Evolutionary conservation across 2,329 filamentous ascomycete species (phyloP).

Genomic region (Fragosphaeria purpurea): DNA sequence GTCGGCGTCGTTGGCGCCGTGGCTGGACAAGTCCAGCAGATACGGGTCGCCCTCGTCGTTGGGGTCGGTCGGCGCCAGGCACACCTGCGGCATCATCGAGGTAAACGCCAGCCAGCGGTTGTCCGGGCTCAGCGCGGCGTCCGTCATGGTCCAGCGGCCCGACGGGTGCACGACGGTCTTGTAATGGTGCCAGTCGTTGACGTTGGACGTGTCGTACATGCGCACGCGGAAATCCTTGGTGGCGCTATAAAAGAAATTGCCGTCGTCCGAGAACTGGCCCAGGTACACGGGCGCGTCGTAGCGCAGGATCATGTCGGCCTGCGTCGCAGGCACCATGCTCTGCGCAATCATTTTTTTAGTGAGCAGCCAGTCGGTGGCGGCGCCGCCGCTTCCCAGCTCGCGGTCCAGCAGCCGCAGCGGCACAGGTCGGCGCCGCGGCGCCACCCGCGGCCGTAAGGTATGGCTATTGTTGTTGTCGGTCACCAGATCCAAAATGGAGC

Average conservation of each 20-base stretch:
- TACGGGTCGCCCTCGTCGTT: conserved; percentile 71
- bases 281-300: conserved; percentile 83
- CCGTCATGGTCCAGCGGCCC: conserved; percentile 92
- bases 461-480: background rate
- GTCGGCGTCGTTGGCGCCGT: conserved; percentile 22
- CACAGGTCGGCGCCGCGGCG: conserved; percentile 28
- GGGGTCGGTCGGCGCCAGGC: conserved; percentile 78
- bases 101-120: conserved; percentile 89
- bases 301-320: conserved; percentile 78
- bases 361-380: conserved; percentile 26
- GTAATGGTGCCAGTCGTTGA: conserved; percentile 92
- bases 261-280: conserved; percentile 92
- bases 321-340: conserved; percentile 66
- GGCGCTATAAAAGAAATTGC: conserved; percentile 92
- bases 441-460: conserved; percentile 19
- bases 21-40: conserved; percentile 59
- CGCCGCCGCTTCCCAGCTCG: conserved; percentile 63
- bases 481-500: conserved; percentile 4
- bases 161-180: conserved; percentile 79
- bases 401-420: conserved; percentile 68
- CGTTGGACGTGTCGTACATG: conserved; percentile 96
- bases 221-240: conserved; percentile 88
- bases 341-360: conserved; percentile 57
- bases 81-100: conserved; percentile 75
- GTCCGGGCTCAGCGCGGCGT: conserved; percentile 82